Evolutionary conservation across 2,329 filamentous ascomycete species (phyloP).

Genomic region (Microcera coccophila): DNA sequence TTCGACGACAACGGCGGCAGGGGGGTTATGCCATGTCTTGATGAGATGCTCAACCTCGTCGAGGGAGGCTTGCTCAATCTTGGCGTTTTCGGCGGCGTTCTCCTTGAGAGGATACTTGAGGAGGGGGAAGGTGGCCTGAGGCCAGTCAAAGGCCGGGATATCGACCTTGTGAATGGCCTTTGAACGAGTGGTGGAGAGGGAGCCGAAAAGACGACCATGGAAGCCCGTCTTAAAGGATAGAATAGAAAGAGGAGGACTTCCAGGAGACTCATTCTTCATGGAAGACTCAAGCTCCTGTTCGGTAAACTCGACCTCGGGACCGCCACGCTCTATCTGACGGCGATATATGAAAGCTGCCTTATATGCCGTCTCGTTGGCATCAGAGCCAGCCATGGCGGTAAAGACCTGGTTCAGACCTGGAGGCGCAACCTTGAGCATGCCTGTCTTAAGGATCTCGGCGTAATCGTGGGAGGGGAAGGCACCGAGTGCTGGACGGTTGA

Average conservation of each 20-base stretch:
- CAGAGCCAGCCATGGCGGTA: slow-evolving; percentile 82
- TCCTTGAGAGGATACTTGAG: slow-evolving; percentile 85
- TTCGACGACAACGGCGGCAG: slow-evolving; percentile 80
- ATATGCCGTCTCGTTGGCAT: slow-evolving; percentile 92
- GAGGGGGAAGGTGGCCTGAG: slow-evolving; percentile 78
- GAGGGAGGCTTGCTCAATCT: slow-evolving; percentile 74
- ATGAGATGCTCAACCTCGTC: slow-evolving; percentile 81
- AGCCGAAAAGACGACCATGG: slow-evolving; percentile 87
- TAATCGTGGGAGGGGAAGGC: slow-evolving; percentile 88
- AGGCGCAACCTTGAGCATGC: slow-evolving; percentile 77
- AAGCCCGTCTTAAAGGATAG: slow-evolving; percentile 85
- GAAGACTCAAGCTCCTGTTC: slow-evolving; percentile 66
- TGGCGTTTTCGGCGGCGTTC: slow-evolving; percentile 74
- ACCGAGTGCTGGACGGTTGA: slow-evolving; percentile 85
- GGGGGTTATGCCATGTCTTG: slow-evolving; percentile 71
- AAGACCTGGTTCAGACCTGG: slow-evolving; percentile 85
- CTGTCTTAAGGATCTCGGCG: slow-evolving; percentile 72
- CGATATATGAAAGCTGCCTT: slow-evolving; percentile 96
- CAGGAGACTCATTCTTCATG: slow-evolving; percentile 79
- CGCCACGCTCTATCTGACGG: slow-evolving; percentile 75
- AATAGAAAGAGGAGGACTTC: slow-evolving; percentile 74
- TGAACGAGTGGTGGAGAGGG: slow-evolving; percentile 81
- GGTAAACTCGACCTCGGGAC: slow-evolving; percentile 72
- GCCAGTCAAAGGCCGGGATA: slow-evolving; percentile 94
- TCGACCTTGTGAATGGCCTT: slow-evolving; percentile 95